Base-by-base conservation (phyloP, 2,329 filamentous ascomycete genomes). In the Botryosphaeria dothidea region DNA sequence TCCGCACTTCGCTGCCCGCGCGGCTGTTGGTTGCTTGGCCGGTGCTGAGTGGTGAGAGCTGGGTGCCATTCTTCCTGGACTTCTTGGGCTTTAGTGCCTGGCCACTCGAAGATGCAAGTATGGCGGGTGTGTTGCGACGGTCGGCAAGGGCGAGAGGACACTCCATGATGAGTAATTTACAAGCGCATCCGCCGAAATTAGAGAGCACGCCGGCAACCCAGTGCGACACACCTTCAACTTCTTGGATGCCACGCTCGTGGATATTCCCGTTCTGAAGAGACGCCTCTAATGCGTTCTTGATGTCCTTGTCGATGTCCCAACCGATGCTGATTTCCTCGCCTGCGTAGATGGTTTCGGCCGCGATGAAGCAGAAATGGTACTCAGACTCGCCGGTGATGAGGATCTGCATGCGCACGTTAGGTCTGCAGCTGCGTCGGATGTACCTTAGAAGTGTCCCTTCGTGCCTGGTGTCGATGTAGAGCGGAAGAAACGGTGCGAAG, bases 311-410 rank as follows among this genome's bases (percentile, higher is more conserved):
- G 80, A 85, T 73, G 82, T 90, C 70, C 83, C 83, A 85, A 81
- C 86, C 69, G 84, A 85, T 69, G 77, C 86, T 78, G 84, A 94
- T 73, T 88, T 92, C 92, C 83, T 92, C 62, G 81, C 86, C 70
- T 84, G 85, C 27, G 83, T 92, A 71, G 86, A 98, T 93, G 41
- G 89, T 84, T 62, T 90, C 86, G 70, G 92, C 92, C 71, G 92
- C 93, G 66, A 97, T 88, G 68, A 97, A 89, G 86, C 94, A 97
- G 76, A 98, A 97, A 74, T 95, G 92, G 73, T 94, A 96, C 1
- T 92, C 92, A 34, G 63, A 61, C 31, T 61, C 63, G 45, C 49
- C 54, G 21, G 63, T 60, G 54, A 97, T 86, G 69, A 93, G 91
- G 0, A 93, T 96, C 74, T 95, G 93, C 71, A 98, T 83, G 34